Base-by-base conservation (phyloP, 106 monocot species). In the Platanthera guangdongensis region DNA sequence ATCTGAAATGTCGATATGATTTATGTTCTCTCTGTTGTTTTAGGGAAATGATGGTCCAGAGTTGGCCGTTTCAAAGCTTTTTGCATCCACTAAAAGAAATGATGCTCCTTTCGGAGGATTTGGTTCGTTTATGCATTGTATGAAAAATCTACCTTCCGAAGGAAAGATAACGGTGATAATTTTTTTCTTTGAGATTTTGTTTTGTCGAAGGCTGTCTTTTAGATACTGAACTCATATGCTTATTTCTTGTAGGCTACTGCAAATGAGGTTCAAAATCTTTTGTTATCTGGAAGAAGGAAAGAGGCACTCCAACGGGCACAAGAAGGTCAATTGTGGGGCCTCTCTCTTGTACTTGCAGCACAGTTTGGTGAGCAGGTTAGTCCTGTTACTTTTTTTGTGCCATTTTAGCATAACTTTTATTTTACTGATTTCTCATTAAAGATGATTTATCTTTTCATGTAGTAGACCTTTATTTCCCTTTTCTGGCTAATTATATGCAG, bases 301-400 rank as follows among this genome's bases (percentile, higher is more conserved):
- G 94, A 99, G 76, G 99, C 99, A 68, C 85, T 99, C 67, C 86
- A 94, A 71, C 76, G 72, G 86, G 99, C 99, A 55, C 94, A 99
- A 78, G 99, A 99, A 67, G 99, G 99, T 81, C 85, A 88, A 73
- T 78, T 99, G 77, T 99, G 99, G 99, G 99, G 99, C 7, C 92
- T 90, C 79, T 94, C 99, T 74, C 84, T 99, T 84, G 90, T 99
- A 75, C 99, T 99, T 82, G 91, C 99, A 16, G 84, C 88, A 68
- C 99, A 92, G 64, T 85, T 99, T 75, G 99, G 99, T 57, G 88
- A 94, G 39, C 85, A 99, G 89, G 97, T 99, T 76, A 78, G 77
- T 79, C 16, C 73, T 25, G 10, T 30, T 54, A 9, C 60, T 47
- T 52, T 73, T 81, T 48, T 9, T 77, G 8, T 72, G 22, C 14